Percentiles rank a stretch among this genome's conserved stretches.
Conservation (phyloP, 345 rosid genomes). For the Citrus australasica region DNA sequence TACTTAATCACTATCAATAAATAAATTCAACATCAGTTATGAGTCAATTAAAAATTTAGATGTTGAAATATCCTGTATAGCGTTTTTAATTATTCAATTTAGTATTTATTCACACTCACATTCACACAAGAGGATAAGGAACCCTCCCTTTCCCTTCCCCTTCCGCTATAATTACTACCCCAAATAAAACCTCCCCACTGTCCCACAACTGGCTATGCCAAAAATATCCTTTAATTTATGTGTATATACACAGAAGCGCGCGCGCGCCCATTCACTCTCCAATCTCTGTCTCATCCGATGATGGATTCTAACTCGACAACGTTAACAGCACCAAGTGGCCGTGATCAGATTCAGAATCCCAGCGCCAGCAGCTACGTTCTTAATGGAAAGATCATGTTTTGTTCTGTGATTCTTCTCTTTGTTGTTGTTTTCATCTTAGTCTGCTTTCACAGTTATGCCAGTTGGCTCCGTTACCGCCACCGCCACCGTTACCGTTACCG, state of each 20-base stretch:
- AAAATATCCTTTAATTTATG: too few species aligned
- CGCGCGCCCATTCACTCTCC: too few species aligned
- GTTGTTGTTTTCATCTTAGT: conserved; percentile 38
- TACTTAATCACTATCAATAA: too few species aligned
- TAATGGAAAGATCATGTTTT: conserved; percentile 59
- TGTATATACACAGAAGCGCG: too few species aligned
- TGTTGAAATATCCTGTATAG: too few species aligned
- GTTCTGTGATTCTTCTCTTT: conserved; percentile 49
- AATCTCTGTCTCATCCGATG: not conserved
- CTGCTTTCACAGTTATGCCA: conserved; percentile 59
- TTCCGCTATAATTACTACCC: not conserved
- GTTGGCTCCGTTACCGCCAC: conserved; percentile 41
- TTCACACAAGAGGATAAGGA: conserved; percentile 1
- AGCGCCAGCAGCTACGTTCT: conserved; percentile 27
- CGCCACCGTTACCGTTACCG: conserved; percentile 49
- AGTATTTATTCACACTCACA: too few species aligned
- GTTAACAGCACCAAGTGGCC: not conserved
- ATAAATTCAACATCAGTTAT: too few species aligned
- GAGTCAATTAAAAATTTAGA: too few species aligned
- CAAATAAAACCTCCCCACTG: too few species aligned
- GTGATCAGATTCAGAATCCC: conserved; percentile 2
- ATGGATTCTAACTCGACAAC: not conserved
- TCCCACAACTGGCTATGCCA: rapidly evolving
- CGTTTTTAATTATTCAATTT: too few species aligned
- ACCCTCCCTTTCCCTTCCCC: conserved; percentile 20